phyloP scores from a whole-genome alignment of 768 basidiomycete species.

The Phallus indusiatus region DNA sequence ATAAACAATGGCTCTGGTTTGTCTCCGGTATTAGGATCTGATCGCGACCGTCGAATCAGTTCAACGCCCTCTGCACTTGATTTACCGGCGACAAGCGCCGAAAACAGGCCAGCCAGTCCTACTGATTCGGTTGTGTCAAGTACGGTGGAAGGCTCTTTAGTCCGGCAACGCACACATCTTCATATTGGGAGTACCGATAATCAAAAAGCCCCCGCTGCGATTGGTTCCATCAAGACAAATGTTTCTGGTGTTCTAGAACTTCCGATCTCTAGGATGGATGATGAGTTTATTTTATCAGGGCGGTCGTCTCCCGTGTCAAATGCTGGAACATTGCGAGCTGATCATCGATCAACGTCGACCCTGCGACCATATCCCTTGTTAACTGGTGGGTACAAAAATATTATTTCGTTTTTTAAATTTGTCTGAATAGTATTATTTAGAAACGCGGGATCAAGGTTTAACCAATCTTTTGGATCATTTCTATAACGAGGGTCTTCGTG shows the following conservation, averaged over 20 bases:
- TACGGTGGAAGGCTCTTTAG: constrained; percentile 52
- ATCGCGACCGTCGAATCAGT: constrained; percentile 30
- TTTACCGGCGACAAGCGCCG: constrained; percentile 32
- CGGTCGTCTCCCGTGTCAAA: constrained; percentile 66
- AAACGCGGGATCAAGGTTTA: constrained; percentile 86
- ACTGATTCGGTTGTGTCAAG: constrained; percentile 70
- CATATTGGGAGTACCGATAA: constrained; percentile 67
- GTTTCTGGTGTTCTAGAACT: constrained; percentile 77
- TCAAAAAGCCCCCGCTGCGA: constrained; percentile 81
- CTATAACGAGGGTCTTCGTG: constrained; percentile 62
- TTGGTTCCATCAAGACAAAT: constrained; percentile 78
- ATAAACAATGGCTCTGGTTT: constrained; percentile 59
- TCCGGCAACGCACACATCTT: constrained; percentile 49
- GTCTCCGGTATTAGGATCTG: constrained; percentile 41
- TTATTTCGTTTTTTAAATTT: background rate
- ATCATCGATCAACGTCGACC: constrained; percentile 37
- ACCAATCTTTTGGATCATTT: constrained; percentile 82
- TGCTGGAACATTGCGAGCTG: constrained; percentile 43
- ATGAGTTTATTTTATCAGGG: constrained; percentile 42
- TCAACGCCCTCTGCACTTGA: constrained; percentile 18
- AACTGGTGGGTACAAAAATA: constrained; percentile 42
- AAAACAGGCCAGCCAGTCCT: constrained; percentile 54
- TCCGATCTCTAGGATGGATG: constrained; percentile 50
- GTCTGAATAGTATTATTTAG: constrained; percentile 27
- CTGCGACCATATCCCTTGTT: constrained; percentile 13